phyloP scores from a whole-genome alignment of 2,329 filamentous ascomycete species.

The Microascus cirrosus region DNA sequence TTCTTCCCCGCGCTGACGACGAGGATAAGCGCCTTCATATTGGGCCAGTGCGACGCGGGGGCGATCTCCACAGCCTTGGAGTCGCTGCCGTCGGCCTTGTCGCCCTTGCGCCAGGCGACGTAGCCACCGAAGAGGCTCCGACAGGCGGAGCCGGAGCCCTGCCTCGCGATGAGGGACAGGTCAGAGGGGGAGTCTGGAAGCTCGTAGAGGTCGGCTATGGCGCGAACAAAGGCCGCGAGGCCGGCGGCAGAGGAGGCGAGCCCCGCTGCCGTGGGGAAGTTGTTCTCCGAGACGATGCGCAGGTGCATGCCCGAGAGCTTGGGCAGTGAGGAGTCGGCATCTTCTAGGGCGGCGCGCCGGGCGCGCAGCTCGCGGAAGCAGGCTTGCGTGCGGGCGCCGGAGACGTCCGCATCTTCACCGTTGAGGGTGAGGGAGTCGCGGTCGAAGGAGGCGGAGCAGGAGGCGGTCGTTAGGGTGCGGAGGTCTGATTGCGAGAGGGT shows the following conservation, averaged over 20 bases:
- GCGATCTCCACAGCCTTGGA: constrained; percentile 83
- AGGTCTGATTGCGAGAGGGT: constrained; percentile 91
- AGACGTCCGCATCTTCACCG: constrained; percentile 69
- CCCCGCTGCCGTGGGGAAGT: constrained; percentile 95
- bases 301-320: constrained; percentile 69
- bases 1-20: constrained; percentile 93
- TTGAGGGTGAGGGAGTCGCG: constrained; percentile 74
- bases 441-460: constrained; percentile 65
- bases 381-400: constrained; percentile 82
- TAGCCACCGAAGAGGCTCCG: constrained; percentile 90
- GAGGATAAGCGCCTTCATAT: constrained; percentile 85
- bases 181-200: constrained; percentile 72
- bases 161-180: constrained; percentile 78
- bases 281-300: constrained; percentile 89
- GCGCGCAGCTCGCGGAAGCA: constrained; percentile 80
- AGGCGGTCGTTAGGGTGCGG: constrained; percentile 90
- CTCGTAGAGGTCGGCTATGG: constrained; percentile 84
- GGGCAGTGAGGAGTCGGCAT: constrained; percentile 60
- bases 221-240: constrained; percentile 63
- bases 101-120: constrained; percentile 84
- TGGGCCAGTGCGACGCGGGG: constrained; percentile 82
- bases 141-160: constrained; percentile 92
- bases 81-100: constrained; percentile 67
- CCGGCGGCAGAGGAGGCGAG: constrained; percentile 64
- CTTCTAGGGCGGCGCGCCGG: constrained; percentile 67